These are phyloP conservation scores for Oleoguttula mirabilis DNA, from an alignment of 495 filamentous ascomycete species.

Conservation along the genomic window DNA sequence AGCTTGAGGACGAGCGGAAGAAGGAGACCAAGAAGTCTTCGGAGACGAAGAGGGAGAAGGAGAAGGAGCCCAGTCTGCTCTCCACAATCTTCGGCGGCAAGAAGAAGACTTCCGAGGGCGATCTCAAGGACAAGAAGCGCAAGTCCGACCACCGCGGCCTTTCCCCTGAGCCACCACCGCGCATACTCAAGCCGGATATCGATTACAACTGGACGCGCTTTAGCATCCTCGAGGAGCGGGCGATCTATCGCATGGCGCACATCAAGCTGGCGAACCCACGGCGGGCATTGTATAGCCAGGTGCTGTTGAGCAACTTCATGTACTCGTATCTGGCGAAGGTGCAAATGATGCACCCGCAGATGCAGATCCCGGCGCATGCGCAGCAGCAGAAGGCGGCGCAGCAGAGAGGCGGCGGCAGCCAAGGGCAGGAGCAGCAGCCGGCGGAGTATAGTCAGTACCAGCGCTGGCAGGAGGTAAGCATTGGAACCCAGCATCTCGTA, in stretches of 20 bases:
- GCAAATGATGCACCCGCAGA: slow-evolving; percentile 92
- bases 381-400: slow-evolving; percentile 46
- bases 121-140: slow-evolving; percentile 51
- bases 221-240: slow-evolving; percentile 86
- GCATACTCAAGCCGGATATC: slow-evolving; percentile 64
- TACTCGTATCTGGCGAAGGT: slow-evolving; percentile 98
- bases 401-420: too few relatives aligned
- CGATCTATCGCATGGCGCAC: slow-evolving; percentile 97
- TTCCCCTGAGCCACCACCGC: slow-evolving; percentile 64
- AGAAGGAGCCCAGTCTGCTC: slow-evolving; percentile 70
- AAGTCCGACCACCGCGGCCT: slow-evolving; percentile 58
- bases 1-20: slow-evolving; percentile 69
- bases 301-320: slow-evolving; percentile 99
- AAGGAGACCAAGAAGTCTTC: slow-evolving; percentile 61
- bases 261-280: slow-evolving; percentile 97
- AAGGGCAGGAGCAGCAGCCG: slow-evolving; percentile 42
- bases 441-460: slow-evolving; percentile 53
- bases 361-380: slow-evolving; percentile 60
- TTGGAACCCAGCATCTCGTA: too few relatives aligned
- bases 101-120: slow-evolving; percentile 65
- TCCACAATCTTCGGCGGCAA: slow-evolving; percentile 79
- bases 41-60: slow-evolving; percentile 84
- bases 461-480: slow-evolving; percentile 51
- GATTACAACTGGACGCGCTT: slow-evolving; percentile 96
- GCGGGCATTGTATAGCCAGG: slow-evolving; percentile 83